Base-by-base conservation (phyloP, 2,329 filamentous ascomycete species). In the Periconia macrospinosa region DNA sequence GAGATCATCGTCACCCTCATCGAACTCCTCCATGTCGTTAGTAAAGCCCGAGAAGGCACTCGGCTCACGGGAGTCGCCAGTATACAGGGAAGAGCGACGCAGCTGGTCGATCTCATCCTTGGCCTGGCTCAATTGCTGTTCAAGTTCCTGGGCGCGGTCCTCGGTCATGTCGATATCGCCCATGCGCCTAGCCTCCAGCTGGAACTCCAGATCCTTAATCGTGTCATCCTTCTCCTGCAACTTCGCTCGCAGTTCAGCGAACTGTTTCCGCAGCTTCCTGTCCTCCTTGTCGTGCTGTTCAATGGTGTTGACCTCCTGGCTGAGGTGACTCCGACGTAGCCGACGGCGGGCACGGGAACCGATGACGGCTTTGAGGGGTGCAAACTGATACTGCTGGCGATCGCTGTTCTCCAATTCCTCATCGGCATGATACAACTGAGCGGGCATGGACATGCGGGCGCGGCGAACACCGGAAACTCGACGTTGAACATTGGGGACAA, bases 301-400 rank as follows among this genome's bases (percentile, higher is more conserved):
- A 47, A 75, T 68, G 30, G 63, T 62, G 51, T 72, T 75, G 46
- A 76, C 69, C 59, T 75, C 72, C 53, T 78, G 73, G 59, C 73
- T 75, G 7, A 75, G 66, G 47, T 74, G 73, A 61, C 64, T 75
- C 30, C 72, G 74, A 47, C 72, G 72, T 17, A 77, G 71, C 40
- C 75, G 73, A 42, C 73, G 74, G 41, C 66, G 69, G 7, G 62
- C 63, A 52, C 71, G 71, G 42, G 58, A 54, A 30, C 70, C 69
- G 6, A 74, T 57, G 15, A 71, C 66, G 8, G 66, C 66, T 19
- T 58, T 61, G 41, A 74, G 66, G 14, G 72, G 72, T 2, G 65
- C 63, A 47, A 69, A 75, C 56, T 75, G 72, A 30, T 73, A 56
- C 49, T 62, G 49, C 52, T 59, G 63, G 43, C 56, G 58, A 30